Evolutionary conservation across 768 basidiomycete genomes (phyloP), one percentile per base, ranked within the genome.

Genomic region (Pleurotus tuoliensis): DNA sequence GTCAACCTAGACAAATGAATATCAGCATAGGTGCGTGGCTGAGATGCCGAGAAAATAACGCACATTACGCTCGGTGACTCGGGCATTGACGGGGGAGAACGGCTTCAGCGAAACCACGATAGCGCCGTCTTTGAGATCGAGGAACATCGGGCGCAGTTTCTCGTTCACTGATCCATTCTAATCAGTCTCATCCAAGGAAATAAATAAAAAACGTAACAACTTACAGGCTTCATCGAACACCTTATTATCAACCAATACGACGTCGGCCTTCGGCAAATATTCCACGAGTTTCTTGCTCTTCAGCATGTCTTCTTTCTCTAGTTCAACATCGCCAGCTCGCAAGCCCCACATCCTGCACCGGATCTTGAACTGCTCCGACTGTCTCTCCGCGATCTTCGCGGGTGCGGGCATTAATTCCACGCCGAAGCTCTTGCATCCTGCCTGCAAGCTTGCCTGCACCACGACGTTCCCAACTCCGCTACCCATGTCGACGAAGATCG

Each of bases 291-390:
- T 76, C 20, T 65, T 66, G 64, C 87, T 84, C 56, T 77, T 73
- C 48, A 93, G 76, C 84, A 99, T 97, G 66, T 98, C 86, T 0
- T 92, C 93, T 66, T 95, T 81, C 67, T 90, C 86, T 11, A 92
- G 73, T 67, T 91, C 87, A 24, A 93, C 82, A 2, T 86, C 78
- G 4, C 93, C 90, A 59, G 86, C 79, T 13, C 73, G 69, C 4
- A 98, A 72, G 0, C 93, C 94, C 95, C 95, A 99, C 90, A 98
- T 92, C 58, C 84, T 77, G 72, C 90, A 90, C 16, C 97, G 79
- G 20, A 82, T 79, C 64, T 75, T 73, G 59, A 92, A 85, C 67
- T 98, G 92, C 44, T 76, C 77, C 56, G 86, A 76, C 74, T 96
- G 90, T 49, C 81, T 76, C 38, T 78, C 67, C 20, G 92, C 96